A percentile compares a stretch with the other conserved stretches of the same genome.
phyloP scores from a whole-genome alignment of 2,329 filamentous ascomycete species.

The Aquanectria penicillioides region DNA sequence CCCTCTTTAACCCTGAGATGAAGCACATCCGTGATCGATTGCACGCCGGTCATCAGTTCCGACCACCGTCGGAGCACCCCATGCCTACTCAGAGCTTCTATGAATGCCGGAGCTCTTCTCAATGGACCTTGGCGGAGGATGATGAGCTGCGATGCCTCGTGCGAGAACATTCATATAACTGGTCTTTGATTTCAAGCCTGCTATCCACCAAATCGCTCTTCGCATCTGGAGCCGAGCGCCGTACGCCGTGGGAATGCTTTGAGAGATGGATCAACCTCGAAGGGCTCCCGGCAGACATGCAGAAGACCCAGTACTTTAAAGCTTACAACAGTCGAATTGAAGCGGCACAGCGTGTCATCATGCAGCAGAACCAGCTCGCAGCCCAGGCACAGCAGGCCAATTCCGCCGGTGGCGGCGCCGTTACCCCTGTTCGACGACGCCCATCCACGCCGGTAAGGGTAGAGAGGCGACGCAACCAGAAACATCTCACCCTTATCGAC shows the following conservation, averaged over 20 bases:
- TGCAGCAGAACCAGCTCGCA: conserved; percentile 62
- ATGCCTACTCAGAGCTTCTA: conserved; percentile 95
- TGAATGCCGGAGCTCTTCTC: conserved; percentile 84
- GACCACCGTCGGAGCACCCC: conserved; percentile 87
- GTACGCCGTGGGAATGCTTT: conserved; percentile 98
- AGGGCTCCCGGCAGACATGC: conserved; percentile 90
- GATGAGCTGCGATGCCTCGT: conserved; percentile 88
- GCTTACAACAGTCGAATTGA: conserved; percentile 71
- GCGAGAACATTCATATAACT: conserved; percentile 95
- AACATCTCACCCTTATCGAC: conserved; percentile 89
- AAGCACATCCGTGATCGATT: conserved; percentile 89
- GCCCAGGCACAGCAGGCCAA: conserved; percentile 63
- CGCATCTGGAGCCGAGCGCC: conserved; percentile 85
- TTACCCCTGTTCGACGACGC: conserved; percentile 65
- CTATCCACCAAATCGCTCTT: conserved; percentile 79
- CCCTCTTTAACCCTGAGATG: conserved; percentile 89
- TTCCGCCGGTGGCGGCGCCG: conserved; percentile 42
- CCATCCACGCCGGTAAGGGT: conserved; percentile 85
- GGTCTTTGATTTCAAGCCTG: conserved; percentile 90
- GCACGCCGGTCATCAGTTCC: conserved; percentile 90
- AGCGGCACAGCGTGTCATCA: conserved; percentile 64
- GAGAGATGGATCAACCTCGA: conserved; percentile 95
- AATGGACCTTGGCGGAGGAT: conserved; percentile 92
- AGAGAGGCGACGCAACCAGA: conserved; percentile 85
- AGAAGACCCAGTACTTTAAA: conserved; percentile 95